Percentiles rank a stretch among this genome's conserved stretches.
Evolutionary conservation across 2,329 filamentous ascomycete genomes (phyloP).

Genomic region (Claviceps purpurea): DNA sequence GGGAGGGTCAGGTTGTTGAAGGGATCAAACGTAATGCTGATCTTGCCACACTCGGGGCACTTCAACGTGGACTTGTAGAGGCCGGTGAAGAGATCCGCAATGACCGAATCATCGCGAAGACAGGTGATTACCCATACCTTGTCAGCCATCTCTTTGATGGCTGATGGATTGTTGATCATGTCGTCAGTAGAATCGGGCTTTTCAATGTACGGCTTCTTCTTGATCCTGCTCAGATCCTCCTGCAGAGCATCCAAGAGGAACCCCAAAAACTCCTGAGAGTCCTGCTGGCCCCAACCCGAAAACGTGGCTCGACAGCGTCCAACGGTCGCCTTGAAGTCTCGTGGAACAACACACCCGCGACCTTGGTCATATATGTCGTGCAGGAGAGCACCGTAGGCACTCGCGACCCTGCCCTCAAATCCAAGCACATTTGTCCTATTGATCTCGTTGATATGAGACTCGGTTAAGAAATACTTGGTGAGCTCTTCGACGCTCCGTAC

Average conservation of each 20-base stretch:
- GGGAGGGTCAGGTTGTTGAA: constrained; percentile 92
- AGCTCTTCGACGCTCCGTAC: constrained; percentile 87
- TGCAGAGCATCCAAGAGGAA: constrained; percentile 90
- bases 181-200: constrained; percentile 97
- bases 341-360: constrained; percentile 58
- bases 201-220: constrained; percentile 93
- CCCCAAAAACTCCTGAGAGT: constrained; percentile 92
- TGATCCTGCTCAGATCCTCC: constrained; percentile 85
- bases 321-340: constrained; percentile 69
- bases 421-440: constrained; percentile 78
- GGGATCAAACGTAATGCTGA: constrained; percentile 97
- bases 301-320: constrained; percentile 75
- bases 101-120: constrained; percentile 83
- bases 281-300: constrained; percentile 89
- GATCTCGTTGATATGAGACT: constrained; percentile 64
- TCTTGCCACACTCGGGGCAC: constrained; percentile 81
- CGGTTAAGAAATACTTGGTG: constrained; percentile 75
- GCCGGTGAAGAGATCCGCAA: constrained; percentile 89
- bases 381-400: constrained; percentile 64
- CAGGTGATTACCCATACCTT: constrained; percentile 87
- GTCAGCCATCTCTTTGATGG: constrained; percentile 73
- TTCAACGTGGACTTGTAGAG: constrained; percentile 97
- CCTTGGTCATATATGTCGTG: constrained; percentile 64
- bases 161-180: constrained; percentile 71
- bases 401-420: constrained; percentile 76